Evolutionary conservation across 2,329 filamentous ascomycete genomes (phyloP), one percentile per base, ranked within the genome.

Genomic region (Stagonosporopsis chrysanthemi): DNA sequence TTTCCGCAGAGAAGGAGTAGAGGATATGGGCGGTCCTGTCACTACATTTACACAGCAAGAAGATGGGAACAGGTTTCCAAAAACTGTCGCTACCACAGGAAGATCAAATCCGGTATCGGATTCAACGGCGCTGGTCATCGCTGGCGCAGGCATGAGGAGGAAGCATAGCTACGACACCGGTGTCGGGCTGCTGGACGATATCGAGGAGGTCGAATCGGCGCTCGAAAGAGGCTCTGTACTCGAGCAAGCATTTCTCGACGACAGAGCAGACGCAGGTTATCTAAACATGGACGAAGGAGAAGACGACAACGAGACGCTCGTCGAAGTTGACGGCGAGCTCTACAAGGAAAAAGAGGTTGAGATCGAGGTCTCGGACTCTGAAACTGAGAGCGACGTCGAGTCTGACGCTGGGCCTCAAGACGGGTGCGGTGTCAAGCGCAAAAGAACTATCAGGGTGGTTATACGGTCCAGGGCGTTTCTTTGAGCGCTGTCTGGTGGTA

Each of bases 401-500:
- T 60, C 60, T 38, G 56, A 62, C 28, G 60, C 52, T 12, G 58
- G 54, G 39, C 59, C 50, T 12, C 58, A 52, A 19, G 61, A 47
- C 19, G 60, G 53, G 6, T 61, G 63, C 51, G 69, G 64, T 15
- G 19, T 73, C 4, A 70, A 65, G 56, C 56, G 72, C 56, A 71
- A 65, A 52, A 58, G 67, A 50, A 73, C 70, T 53, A 67, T 75
- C 35, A 59, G 70, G 47, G 65, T 73, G 36, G 57, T 74, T 47
- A 74, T 75, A n/a, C 40, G 71, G 63, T 72, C 68, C 12, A 66
- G 72, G 70, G 72, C 72, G 66, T 75, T 75, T 60, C 61, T 75
- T 57, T 74, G 58, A 63, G 47, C 22, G 40, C 12, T 29, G 39
- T 43, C 17, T 6, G 9, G 12, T 17, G 29, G 12, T 31, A 6